Evolutionary conservation across 2,329 filamentous ascomycete genomes (phyloP).

Genomic region (Aspergillus bombycis): DNA sequence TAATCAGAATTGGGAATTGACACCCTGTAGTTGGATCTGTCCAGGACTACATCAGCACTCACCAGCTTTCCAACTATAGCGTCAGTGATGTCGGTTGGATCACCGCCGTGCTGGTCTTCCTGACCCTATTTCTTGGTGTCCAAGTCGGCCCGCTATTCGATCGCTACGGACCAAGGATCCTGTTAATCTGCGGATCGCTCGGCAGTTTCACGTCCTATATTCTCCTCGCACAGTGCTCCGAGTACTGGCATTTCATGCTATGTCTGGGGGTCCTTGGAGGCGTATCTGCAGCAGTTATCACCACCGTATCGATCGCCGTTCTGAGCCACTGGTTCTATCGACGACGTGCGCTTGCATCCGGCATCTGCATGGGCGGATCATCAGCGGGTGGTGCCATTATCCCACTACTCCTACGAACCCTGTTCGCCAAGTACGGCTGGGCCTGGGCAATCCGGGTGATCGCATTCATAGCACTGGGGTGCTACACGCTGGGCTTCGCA

Average conservation of each 20-base stretch:
- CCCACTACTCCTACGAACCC: constrained; percentile 36
- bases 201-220: constrained; percentile 47
- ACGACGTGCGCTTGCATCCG: constrained; percentile 41
- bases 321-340: constrained; percentile 47
- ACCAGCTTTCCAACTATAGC: constrained; percentile 50
- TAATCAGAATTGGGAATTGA: neutral
- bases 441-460: constrained; percentile 41
- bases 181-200: constrained; percentile 43
- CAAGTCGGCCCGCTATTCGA: constrained; percentile 56
- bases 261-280: constrained; percentile 42
- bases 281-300: constrained; percentile 37
- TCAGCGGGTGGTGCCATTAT: constrained; percentile 43
- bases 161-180: constrained; percentile 48
- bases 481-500: constrained; percentile 34
- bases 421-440: constrained; percentile 40
- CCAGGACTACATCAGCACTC: constrained; percentile 50
- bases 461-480: constrained; percentile 40
- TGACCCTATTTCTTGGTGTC: constrained; percentile 50
- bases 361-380: constrained; percentile 45
- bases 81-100: constrained; percentile 56
- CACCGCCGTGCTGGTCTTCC: constrained; percentile 50
- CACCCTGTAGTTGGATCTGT: constrained; percentile 47
- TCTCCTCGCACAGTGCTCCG: constrained; percentile 50
- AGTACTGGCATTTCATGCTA: constrained; percentile 55
- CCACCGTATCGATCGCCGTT: constrained; percentile 41